Evolutionary conservation across 345 rosid species (phyloP).

Genomic region (Clarkia xantiana): DNA sequence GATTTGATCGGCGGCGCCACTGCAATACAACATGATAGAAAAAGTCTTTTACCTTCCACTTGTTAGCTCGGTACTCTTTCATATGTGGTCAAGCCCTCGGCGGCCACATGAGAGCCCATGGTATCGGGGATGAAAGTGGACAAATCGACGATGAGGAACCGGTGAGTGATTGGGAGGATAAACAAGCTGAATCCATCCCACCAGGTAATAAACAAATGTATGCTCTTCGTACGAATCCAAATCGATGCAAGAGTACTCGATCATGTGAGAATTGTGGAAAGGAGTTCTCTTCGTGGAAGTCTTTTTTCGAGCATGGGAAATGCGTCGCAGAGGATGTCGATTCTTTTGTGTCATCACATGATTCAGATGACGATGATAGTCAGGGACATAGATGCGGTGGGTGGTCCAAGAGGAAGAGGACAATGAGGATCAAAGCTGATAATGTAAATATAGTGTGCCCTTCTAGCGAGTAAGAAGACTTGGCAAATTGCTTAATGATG

Average conservation of each 20-base stretch:
- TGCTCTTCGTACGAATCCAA: slow-evolving; percentile 50
- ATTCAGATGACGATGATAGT: slow-evolving; percentile 3
- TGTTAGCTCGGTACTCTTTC: slow-evolving; percentile 9
- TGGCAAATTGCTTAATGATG: slow-evolving; percentile 86
- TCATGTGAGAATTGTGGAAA: slow-evolving; percentile 65
- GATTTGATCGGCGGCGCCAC: no score
- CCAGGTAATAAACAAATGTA: slow-evolving; percentile 40
- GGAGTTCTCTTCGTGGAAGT: slow-evolving; percentile 72
- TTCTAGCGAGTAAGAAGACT: slow-evolving; percentile 82
- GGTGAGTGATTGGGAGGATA: slow-evolving; percentile 41
- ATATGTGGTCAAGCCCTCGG: slow-evolving; percentile 62
- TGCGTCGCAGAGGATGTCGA: slow-evolving; percentile 18
- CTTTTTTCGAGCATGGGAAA: slow-evolving; percentile 64
- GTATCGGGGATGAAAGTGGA: slow-evolving; percentile 39
- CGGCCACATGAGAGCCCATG: slow-evolving; percentile 77
- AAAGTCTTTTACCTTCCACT: no score
- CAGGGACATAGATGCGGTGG: slow-evolving; percentile 15
- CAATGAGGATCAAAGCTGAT: slow-evolving; percentile 37
- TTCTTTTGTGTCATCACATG: slow-evolving; percentile 2
- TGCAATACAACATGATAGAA: no score
- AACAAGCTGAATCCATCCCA: slow-evolving; percentile 21
- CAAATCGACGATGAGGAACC: slow-evolving; percentile 41
- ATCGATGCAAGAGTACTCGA: slow-evolving; percentile 46
- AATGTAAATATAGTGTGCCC: slow-evolving; percentile 19
- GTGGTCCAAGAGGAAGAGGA: slow-evolving; percentile 62